A percentile compares a stretch with the other conserved stretches of the same genome.
These are phyloP conservation scores for Sporobolomyces pararoseus DNA, from an alignment of 768 basidiomycete species.

Conservation along the genomic window DNA sequence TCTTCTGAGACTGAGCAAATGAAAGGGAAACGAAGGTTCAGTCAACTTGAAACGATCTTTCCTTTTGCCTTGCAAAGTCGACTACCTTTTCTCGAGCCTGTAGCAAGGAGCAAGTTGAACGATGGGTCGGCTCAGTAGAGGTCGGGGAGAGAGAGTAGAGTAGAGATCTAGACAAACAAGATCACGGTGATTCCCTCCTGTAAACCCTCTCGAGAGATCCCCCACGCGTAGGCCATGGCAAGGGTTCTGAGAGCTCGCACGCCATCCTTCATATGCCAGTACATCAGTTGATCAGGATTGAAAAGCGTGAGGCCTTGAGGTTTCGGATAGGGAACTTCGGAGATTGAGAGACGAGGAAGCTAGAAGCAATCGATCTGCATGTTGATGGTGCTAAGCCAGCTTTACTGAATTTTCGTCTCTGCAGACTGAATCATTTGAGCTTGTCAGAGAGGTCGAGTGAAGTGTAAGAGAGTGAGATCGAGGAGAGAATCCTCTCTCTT, in stretches of 20 bases:
- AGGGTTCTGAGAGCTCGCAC: neutral
- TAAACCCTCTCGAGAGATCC: neutral
- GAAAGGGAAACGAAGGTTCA: no score
- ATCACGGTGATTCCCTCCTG: slow-evolving; percentile 39
- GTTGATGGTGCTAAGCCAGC: no score
- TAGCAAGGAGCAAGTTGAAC: neutral
- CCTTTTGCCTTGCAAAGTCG: neutral
- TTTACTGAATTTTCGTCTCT: no score
- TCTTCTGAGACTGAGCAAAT: slow-evolving; percentile 18
- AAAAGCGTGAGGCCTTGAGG: neutral
- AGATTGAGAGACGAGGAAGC: no score
- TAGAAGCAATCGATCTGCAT: no score
- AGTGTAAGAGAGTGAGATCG: no score
- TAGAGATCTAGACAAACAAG: neutral
- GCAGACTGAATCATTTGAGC: no score
- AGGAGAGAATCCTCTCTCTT: no score
- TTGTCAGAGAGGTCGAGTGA: no score
- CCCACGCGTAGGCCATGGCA: no score
- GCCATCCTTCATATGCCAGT: neutral
- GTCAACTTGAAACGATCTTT: neutral
- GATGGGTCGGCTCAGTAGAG: neutral
- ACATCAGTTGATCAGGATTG: neutral
- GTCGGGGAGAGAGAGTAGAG: neutral
- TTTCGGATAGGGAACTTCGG: no score
- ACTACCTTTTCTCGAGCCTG: slow-evolving; percentile 20